Percentiles rank a stretch among this genome's conserved stretches.
Conservation (phyloP, 176 grass and related monocot genomes). For the Eleusine indica region DNA sequence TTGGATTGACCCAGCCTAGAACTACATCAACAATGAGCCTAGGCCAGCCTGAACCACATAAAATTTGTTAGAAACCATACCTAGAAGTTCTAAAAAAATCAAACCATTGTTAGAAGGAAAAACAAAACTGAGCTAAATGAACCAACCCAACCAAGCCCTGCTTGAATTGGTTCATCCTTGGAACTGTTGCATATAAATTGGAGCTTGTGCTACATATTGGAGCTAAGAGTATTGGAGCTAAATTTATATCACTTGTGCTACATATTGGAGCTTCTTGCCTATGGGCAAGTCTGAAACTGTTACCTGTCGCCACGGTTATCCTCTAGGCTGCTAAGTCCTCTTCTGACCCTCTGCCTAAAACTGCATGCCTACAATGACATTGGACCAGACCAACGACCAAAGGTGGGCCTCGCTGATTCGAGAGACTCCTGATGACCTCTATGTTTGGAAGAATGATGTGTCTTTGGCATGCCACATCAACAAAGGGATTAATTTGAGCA, state of each 20-base stretch:
- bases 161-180: no score
- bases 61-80: no score
- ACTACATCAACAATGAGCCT: no score
- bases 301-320: background rate
- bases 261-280: background rate
- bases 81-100: no score
- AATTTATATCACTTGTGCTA: background rate
- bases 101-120: no score
- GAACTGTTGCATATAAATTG: no score
- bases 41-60: no score
- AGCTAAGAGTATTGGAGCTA: no score
- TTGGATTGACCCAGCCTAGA: no score
- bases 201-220: no score
- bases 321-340: background rate
- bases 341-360: background rate
- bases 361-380: background rate
- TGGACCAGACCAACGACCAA: background rate
- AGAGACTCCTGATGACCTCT: background rate
- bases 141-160: no score
- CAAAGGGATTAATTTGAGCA: background rate
- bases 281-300: background rate
- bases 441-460: background rate
- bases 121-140: no score
- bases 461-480: constrained; percentile 6
- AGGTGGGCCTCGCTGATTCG: background rate